Conservation (phyloP, 176 grass and related monocot genomes). For the Paspalum vaginatum region DNA sequence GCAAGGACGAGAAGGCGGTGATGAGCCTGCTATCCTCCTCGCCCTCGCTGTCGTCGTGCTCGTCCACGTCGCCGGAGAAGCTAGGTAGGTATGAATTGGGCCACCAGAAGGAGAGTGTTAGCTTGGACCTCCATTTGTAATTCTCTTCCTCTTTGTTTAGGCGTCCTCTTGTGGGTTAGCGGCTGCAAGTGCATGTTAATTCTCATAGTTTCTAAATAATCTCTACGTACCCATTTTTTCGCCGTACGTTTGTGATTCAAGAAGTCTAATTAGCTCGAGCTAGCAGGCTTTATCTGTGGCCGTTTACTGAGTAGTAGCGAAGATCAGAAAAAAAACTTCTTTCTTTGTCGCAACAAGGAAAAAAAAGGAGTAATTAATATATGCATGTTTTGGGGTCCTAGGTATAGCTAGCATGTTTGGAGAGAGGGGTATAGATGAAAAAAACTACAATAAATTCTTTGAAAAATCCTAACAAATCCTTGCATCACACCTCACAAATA, state of each 20-base stretch:
- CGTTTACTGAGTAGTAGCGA: background rate
- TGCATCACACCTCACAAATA: background rate
- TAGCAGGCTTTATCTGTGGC: background rate
- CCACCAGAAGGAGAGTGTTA: slow-evolving; percentile 64
- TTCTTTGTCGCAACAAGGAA: background rate
- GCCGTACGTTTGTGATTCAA: slow-evolving; percentile 37
- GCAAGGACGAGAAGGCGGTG: slow-evolving; percentile 53
- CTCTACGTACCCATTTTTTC: slow-evolving; percentile 41
- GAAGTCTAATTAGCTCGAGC: slow-evolving; percentile 18
- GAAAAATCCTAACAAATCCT: background rate
- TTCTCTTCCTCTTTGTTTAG: slow-evolving; percentile 27
- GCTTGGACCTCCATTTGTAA: slow-evolving; percentile 97
- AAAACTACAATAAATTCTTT: background rate
- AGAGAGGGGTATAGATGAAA: no score
- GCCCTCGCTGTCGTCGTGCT: slow-evolving; percentile 60
- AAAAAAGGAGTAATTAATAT: background rate
- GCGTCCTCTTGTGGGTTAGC: slow-evolving; percentile 26
- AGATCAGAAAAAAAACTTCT: background rate
- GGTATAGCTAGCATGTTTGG: background rate
- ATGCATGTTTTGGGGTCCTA: background rate
- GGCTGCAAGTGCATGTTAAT: slow-evolving; percentile 48
- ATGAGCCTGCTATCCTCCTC: slow-evolving; percentile 58
- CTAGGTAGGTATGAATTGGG: slow-evolving; percentile 71
- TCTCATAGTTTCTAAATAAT: slow-evolving; percentile 60
- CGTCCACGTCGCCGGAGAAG: slow-evolving; percentile 72